phyloP scores from a whole-genome alignment of 1,139 yeast genomes.

The Kodamaea sp. region DNA sequence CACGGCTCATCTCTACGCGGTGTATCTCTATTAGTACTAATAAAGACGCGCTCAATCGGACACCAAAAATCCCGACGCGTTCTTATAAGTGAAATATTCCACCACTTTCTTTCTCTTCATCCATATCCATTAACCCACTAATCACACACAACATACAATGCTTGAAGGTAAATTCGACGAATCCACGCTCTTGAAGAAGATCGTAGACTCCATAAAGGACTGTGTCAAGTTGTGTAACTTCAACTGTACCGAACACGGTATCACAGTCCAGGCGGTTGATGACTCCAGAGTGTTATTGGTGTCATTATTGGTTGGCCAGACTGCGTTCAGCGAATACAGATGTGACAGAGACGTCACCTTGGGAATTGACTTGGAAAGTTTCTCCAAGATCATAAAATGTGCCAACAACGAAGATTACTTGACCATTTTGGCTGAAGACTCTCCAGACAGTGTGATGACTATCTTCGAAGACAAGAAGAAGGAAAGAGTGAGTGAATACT shows the following conservation, averaged over 20 bases:
- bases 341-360: conserved; percentile 93
- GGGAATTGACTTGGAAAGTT: conserved; percentile 86
- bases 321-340: conserved; percentile 91
- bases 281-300: conserved; percentile 94
- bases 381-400: conserved; percentile 85
- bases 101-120: conserved; percentile 3
- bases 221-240: conserved; percentile 93
- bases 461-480: conserved; percentile 88
- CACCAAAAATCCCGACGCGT: conserved; percentile 10
- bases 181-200: conserved; percentile 87
- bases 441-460: conserved; percentile 78
- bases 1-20: no score
- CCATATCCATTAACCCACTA: no score
- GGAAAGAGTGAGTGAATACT: conserved; percentile 91
- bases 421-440: conserved; percentile 88
- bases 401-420: conserved; percentile 89
- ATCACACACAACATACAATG: conserved; percentile 44
- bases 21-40: no score
- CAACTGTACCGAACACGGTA: conserved; percentile 93
- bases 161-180: conserved; percentile 96
- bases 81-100: conserved; percentile 2
- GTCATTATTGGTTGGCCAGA: conserved; percentile 82
- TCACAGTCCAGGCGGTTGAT: conserved; percentile 96
- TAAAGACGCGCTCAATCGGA: no score
- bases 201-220: conserved; percentile 90